phyloP scores from a whole-genome alignment of 1,284 basidiomycete species.

The Neonothopanus nambi region DNA sequence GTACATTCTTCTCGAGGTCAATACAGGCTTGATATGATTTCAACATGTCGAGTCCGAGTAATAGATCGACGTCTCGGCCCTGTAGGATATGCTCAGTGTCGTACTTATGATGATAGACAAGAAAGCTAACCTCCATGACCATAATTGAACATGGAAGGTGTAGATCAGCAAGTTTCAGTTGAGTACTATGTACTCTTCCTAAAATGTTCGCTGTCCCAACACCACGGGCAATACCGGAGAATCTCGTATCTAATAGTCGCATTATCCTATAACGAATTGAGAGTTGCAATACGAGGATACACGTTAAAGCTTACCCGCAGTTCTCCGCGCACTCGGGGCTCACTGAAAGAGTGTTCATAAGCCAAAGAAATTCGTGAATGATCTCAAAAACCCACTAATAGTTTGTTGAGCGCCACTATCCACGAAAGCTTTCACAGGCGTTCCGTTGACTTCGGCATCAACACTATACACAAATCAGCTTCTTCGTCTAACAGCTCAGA shows the following conservation, averaged over 20 bases:
- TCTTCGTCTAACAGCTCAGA: too few relatives aligned
- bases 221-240: constrained; percentile 90
- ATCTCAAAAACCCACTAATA: constrained; percentile 69
- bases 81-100: constrained; percentile 27
- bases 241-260: constrained; percentile 88
- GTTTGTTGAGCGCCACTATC: constrained; percentile 97
- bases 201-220: constrained; percentile 96
- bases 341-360: constrained; percentile 52
- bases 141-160: constrained; percentile 92
- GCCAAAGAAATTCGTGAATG: constrained; percentile 10
- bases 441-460: constrained; percentile 89
- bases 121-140: constrained; percentile 79
- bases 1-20: constrained; percentile 85
- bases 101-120: background rate
- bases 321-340: constrained; percentile 92
- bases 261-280: constrained; percentile 62
- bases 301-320: constrained; percentile 67
- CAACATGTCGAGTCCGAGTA: constrained; percentile 98
- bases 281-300: background rate
- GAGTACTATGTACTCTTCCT: constrained; percentile 92
- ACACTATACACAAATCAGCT: constrained; percentile 50
- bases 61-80: constrained; percentile 89
- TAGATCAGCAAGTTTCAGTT: constrained; percentile 84
- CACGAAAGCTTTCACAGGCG: constrained; percentile 93
- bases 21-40: constrained; percentile 96